Base-by-base conservation (phyloP, 2,329 filamentous ascomycete species). In the Aspergillus ochraceoroseus region DNA sequence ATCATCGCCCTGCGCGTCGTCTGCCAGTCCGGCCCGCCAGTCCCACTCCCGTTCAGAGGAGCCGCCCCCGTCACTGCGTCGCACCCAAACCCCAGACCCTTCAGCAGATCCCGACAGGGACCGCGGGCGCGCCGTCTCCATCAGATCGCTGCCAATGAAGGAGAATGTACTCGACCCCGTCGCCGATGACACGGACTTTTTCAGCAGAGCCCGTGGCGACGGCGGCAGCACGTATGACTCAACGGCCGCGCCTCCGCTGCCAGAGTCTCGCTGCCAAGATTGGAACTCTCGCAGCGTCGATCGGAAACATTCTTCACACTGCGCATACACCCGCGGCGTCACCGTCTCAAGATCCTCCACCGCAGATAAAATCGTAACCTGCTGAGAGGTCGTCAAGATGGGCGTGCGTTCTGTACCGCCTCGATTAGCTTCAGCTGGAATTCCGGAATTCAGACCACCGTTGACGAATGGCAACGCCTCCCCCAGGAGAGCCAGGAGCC, bases 311-410 rank as follows among this genome's bases (percentile, higher is more conserved):
- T 87, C 84, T 49, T 87, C 82, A 58, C 84, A 87, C 15, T 83
- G 80, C 0, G 73, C 69, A 57, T 82, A 87, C 5, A 94, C 82
- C 35, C 83, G 76, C 12, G 78, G 75, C 4, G 81, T 76, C 11
- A 92, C 83, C 0, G 85, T 85, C 61, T 90, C 75, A 11, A 90
- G 69, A 59, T 92, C 86, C 62, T 92, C 86, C 36, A 88, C 75
- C 1, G 85, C 83, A 50, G 85, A 83, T 44, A 92, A 77, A 15
- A 92, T 71, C 12, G 74, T 74, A 52, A 87, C 83, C 53, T 90
- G 81, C 57, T 94, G 85, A 12, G 79, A 73, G 4, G 84, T 73
- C 0, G 76, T 79, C 34, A 94, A 71, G n/a, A 80, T 64, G 2
- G 70, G 70, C 12, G 70, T 71, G 15, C 80, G 71, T 58, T 77